Conservation (phyloP, 176 grass and related monocot genomes). For the Chloris gayana region DNA sequence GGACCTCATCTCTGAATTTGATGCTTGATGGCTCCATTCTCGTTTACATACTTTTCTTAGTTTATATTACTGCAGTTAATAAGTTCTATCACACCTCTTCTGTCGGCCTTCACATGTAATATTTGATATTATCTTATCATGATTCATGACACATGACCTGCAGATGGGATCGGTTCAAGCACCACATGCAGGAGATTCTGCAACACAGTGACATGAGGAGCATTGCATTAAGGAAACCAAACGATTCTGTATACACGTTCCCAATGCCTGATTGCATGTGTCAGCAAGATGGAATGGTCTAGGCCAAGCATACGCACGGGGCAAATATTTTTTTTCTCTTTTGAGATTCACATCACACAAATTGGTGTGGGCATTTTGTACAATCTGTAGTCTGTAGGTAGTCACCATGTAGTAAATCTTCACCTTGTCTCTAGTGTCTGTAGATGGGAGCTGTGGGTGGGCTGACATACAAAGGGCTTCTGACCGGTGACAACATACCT, state of each 20-base stretch:
- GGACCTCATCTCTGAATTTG: conserved; percentile 1
- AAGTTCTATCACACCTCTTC: neutral
- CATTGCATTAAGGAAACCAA: conserved; percentile 67
- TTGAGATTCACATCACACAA: conserved; percentile 10
- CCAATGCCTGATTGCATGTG: conserved; percentile 98
- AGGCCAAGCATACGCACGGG: conserved; percentile 9
- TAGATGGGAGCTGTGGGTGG: conserved; percentile 16
- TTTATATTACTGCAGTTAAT: neutral
- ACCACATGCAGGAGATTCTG: conserved; percentile 83
- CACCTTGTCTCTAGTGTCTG: conserved; percentile 14
- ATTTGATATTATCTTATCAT: conserved; percentile 25
- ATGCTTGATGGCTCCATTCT: neutral
- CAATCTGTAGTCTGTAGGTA: conserved; percentile 56
- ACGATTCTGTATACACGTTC: conserved; percentile 75
- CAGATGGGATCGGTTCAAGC: conserved; percentile 95
- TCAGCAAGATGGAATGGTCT: conserved; percentile 45
- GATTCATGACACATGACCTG: neutral
- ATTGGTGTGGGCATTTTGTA: conserved; percentile 31
- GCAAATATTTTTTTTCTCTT: neutral
- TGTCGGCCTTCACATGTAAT: conserved; percentile 3
- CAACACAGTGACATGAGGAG: conserved; percentile 73
- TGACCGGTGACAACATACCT: conserved; percentile 21
- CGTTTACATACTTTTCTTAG: conserved; percentile 1
- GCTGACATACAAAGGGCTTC: neutral
- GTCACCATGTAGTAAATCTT: conserved; percentile 31